A percentile compares a stretch with the other conserved stretches of the same genome.
Conservation (phyloP, 305 asterid species). For the Stenogyne calaminthoides region DNA sequence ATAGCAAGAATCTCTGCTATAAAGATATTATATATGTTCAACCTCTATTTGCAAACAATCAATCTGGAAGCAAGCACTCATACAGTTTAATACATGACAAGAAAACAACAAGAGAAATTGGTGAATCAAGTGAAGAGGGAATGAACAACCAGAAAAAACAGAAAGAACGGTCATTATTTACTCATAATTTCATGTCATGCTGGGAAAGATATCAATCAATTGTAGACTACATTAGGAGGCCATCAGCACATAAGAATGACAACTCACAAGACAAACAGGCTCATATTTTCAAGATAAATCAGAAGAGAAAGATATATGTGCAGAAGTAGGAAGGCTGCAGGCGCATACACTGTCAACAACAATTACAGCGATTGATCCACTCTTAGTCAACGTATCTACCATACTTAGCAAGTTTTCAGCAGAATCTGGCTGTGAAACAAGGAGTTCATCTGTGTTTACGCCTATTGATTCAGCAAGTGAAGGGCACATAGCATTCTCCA, state of each 20-base stretch:
- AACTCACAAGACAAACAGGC: background rate
- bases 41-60: background rate
- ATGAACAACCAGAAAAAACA: background rate
- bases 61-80: background rate
- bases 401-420: slow-evolving; percentile 91
- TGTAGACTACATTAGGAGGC: background rate
- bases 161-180: background rate
- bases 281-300: slow-evolving; percentile 11
- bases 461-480: slow-evolving; percentile 84
- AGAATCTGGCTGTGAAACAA: slow-evolving; percentile 92
- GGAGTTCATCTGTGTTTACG: slow-evolving; percentile 74
- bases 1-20: background rate
- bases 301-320: slow-evolving; percentile 1
- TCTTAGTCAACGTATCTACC: slow-evolving; percentile 89
- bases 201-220: background rate
- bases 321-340: slow-evolving; percentile 11
- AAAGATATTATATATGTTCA: background rate
- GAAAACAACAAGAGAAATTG: background rate
- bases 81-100: background rate
- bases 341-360: slow-evolving; percentile 93
- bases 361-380: slow-evolving; percentile 82
- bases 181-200: background rate
- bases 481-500: slow-evolving; percentile 90
- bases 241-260: background rate
- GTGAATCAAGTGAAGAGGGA: background rate